These are phyloP conservation scores for Arthrobotrys sphaeroides DNA, from an alignment of 2,329 filamentous ascomycete species.

Conservation along the genomic window DNA sequence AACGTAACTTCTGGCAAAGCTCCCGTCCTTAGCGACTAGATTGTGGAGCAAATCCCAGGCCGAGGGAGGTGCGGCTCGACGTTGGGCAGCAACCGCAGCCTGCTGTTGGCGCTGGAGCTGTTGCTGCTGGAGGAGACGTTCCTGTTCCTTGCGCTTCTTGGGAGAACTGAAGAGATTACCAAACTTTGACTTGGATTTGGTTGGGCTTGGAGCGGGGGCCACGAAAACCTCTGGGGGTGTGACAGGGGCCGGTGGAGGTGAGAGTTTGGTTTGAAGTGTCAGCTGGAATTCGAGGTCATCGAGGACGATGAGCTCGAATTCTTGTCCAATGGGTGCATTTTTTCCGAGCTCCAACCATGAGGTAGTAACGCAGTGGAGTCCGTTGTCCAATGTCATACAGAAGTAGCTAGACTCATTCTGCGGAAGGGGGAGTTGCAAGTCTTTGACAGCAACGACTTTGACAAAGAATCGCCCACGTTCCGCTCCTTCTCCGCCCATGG, in stretches of 20 bases:
- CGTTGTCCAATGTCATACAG: slow-evolving; percentile 96
- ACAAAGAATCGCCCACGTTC: slow-evolving; percentile 94
- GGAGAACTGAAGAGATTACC: slow-evolving; percentile 92
- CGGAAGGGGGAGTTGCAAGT: slow-evolving; percentile 88
- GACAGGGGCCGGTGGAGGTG: slow-evolving; percentile 73
- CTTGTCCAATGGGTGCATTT: slow-evolving; percentile 79
- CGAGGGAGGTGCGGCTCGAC: slow-evolving; percentile 72
- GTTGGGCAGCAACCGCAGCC: slow-evolving; percentile 70
- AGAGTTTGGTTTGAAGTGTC: slow-evolving; percentile 92
- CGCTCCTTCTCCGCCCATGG: slow-evolving; percentile 75
- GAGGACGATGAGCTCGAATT: slow-evolving; percentile 72
- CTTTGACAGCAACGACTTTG: slow-evolving; percentile 98
- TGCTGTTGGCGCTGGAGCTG: slow-evolving; percentile 66
- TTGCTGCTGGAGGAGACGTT: slow-evolving; percentile 85
- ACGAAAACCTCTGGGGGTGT: slow-evolving; percentile 58
- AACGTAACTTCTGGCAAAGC: slow-evolving; percentile 92
- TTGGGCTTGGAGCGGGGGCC: slow-evolving; percentile 65
- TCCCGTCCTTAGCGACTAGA: slow-evolving; percentile 87
- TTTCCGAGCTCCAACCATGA: slow-evolving; percentile 92
- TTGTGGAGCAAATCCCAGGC: slow-evolving; percentile 88
- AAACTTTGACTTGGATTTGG: slow-evolving; percentile 79
- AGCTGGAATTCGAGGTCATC: slow-evolving; percentile 99
- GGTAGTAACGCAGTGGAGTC: slow-evolving; percentile 95
- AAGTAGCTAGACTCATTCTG: slow-evolving; percentile 96
- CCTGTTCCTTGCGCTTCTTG: slow-evolving; percentile 95